These are phyloP conservation scores for Aplosporella prunicola DNA, from an alignment of 2,329 filamentous ascomycete species.

Conservation along the genomic window DNA sequence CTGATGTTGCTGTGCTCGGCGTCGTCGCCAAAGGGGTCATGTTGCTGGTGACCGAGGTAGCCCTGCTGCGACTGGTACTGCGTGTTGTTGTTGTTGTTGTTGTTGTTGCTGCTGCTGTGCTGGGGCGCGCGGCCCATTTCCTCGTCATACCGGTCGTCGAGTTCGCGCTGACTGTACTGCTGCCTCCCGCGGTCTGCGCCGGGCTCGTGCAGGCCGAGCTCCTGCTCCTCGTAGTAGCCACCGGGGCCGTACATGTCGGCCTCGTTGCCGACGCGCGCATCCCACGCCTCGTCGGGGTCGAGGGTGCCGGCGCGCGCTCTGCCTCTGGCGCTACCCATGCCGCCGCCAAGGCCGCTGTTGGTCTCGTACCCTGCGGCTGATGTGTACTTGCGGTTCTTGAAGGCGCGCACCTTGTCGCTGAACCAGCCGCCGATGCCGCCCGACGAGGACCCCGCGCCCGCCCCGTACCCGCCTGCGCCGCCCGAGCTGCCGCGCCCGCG, in stretches of 20 bases:
- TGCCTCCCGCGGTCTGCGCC: constrained; percentile 30
- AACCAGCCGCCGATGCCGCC: constrained; percentile 65
- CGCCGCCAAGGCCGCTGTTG: constrained; percentile 42
- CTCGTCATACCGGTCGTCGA: constrained; percentile 21
- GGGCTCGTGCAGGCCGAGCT: constrained; percentile 50
- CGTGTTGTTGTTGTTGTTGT: no score
- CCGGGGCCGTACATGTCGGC: constrained; percentile 52
- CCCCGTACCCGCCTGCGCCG: constrained; percentile 22
- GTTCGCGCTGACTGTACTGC: no score
- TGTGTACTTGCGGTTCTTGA: constrained; percentile 42
- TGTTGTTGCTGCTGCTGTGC: constrained; percentile 22
- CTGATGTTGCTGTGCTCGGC: constrained; percentile 52
- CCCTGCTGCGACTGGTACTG: no score
- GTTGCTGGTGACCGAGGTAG: no score
- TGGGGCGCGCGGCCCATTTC: constrained; percentile 18
- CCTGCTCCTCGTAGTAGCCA: constrained; percentile 68
- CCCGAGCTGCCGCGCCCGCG: constrained; percentile 17
- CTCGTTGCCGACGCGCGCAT: constrained; percentile 66
- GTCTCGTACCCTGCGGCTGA: constrained; percentile 64
- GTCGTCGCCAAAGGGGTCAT: constrained; percentile 65
- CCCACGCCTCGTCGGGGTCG: constrained; percentile 82
- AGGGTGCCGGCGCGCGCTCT: constrained; percentile 42
- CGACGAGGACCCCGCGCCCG: constrained; percentile 45
- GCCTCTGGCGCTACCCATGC: constrained; percentile 20
- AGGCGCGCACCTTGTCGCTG: constrained; percentile 52